phyloP scores from a whole-genome alignment of 495 filamentous ascomycete species.

The Coniosporium apollinis region DNA sequence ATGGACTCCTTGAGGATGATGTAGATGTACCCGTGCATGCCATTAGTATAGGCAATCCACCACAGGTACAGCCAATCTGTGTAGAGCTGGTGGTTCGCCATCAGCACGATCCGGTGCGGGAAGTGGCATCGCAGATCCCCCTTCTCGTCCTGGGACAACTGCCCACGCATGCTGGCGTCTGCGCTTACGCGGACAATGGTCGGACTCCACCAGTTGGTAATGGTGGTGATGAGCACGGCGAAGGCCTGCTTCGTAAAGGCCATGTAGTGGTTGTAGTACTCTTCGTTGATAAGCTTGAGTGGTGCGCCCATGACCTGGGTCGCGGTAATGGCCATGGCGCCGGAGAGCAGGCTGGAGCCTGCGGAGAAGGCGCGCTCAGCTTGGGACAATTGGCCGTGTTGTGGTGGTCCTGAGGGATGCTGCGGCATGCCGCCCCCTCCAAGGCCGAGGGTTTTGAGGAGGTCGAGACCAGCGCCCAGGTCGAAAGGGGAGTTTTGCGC shows the following conservation, averaged over 20 bases:
- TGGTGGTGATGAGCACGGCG: constrained; percentile 25
- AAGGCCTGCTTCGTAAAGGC: constrained; percentile 28
- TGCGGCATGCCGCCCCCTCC: no score
- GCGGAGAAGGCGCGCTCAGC: constrained; percentile 24
- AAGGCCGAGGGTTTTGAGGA: no score
- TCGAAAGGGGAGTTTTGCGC: no score
- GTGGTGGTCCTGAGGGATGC: constrained; percentile 22
- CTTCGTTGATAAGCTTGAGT: constrained; percentile 23
- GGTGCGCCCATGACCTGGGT: constrained; percentile 26
- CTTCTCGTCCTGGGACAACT: constrained; percentile 22
- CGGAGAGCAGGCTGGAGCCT: constrained; percentile 25
- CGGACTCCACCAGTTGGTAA: constrained; percentile 27
- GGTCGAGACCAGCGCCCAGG: constrained; percentile 18
- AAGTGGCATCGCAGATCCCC: constrained; percentile 25
- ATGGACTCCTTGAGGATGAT: constrained; percentile 28
- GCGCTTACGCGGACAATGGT: constrained; percentile 25
- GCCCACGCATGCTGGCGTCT: constrained; percentile 23
- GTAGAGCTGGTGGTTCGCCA: constrained; percentile 28
- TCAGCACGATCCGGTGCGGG: constrained; percentile 22
- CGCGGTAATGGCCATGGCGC: constrained; percentile 24
- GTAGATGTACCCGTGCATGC: constrained; percentile 27
- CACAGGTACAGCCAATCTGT: constrained; percentile 29
- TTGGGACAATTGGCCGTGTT: constrained; percentile 21
- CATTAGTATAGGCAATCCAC: constrained; percentile 28
- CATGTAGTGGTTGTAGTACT: constrained; percentile 27